These are phyloP conservation scores for Xylaria sp. DNA, from an alignment of 2,329 filamentous ascomycete species.

Conservation along the genomic window DNA sequence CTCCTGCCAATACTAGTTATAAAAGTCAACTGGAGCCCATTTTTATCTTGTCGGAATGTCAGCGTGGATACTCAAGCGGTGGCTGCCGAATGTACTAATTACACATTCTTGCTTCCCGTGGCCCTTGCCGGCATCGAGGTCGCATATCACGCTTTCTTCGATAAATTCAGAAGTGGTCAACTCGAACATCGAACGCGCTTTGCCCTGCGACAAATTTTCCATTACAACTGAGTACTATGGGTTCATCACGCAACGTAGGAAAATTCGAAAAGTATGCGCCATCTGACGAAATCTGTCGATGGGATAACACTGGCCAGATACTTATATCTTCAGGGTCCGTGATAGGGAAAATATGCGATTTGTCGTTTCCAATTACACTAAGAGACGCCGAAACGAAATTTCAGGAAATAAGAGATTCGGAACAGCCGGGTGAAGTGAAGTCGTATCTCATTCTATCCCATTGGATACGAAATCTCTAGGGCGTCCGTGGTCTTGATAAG, in stretches of 20 bases:
- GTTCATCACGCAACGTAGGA: too few species aligned
- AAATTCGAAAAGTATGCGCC: background rate
- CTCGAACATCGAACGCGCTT: too few species aligned
- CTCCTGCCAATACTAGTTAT: slow-evolving; percentile 1
- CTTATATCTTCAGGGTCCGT: background rate
- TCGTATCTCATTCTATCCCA: background rate
- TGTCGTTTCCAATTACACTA: background rate
- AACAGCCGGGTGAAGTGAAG: background rate
- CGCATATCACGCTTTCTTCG: too few species aligned
- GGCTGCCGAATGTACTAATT: background rate
- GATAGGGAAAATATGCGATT: background rate
- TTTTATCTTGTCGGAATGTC: background rate
- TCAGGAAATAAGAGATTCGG: background rate
- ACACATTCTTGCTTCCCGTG: background rate
- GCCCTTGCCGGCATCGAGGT: background rate
- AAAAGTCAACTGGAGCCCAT: background rate
- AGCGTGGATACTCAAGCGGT: background rate
- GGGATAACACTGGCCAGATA: background rate
- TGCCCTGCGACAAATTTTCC: too few species aligned
- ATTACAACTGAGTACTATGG: background rate
- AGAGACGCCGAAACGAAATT: background rate
- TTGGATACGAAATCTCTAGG: too few species aligned
- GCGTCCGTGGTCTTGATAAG: too few species aligned
- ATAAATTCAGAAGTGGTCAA: too few species aligned
- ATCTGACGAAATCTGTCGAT: background rate